Percentiles rank a stretch among this genome's conserved stretches.
phyloP scores from a whole-genome alignment of 2,329 filamentous ascomycete genomes.

The Neonectria punicea region DNA sequence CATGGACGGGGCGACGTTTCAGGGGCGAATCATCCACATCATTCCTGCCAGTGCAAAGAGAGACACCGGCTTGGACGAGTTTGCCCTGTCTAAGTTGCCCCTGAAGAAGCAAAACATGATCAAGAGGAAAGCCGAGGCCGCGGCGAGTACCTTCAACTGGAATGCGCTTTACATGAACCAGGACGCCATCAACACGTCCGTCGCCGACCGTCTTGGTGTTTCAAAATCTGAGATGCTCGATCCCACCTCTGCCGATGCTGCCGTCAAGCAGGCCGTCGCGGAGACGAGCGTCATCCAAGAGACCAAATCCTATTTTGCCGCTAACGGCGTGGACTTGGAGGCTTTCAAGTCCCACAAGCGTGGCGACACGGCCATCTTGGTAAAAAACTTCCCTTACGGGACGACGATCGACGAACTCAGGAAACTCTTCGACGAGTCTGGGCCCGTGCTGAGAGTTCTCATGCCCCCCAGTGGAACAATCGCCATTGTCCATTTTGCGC shows the following conservation, averaged over 20 bases:
- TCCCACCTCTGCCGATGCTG: constrained; percentile 93
- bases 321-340: constrained; percentile 90
- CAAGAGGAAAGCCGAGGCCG: constrained; percentile 83
- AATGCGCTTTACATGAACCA: constrained; percentile 99
- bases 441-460: constrained; percentile 81
- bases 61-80: constrained; percentile 85
- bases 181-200: constrained; percentile 91
- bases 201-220: constrained; percentile 86
- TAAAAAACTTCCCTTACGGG: constrained; percentile 94
- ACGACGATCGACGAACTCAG: constrained; percentile 82
- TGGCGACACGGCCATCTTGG: constrained; percentile 86
- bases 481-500: constrained; percentile 89
- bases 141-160: constrained; percentile 89
- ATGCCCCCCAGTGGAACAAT: constrained; percentile 95
- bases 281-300: constrained; percentile 97
- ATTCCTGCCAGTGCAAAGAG: constrained; percentile 86
- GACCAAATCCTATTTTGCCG: constrained; percentile 89
- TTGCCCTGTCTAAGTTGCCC: constrained; percentile 87
- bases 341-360: constrained; percentile 88
- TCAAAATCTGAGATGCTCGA: constrained; percentile 93
- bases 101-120: constrained; percentile 95
- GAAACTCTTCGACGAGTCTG: constrained; percentile 86
- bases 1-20: constrained; percentile 87
- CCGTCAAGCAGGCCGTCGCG: constrained; percentile 95
- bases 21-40: constrained; percentile 91